phyloP scores from a whole-genome alignment of 306 rosid species.

The Ziziphus jujuba region DNA sequence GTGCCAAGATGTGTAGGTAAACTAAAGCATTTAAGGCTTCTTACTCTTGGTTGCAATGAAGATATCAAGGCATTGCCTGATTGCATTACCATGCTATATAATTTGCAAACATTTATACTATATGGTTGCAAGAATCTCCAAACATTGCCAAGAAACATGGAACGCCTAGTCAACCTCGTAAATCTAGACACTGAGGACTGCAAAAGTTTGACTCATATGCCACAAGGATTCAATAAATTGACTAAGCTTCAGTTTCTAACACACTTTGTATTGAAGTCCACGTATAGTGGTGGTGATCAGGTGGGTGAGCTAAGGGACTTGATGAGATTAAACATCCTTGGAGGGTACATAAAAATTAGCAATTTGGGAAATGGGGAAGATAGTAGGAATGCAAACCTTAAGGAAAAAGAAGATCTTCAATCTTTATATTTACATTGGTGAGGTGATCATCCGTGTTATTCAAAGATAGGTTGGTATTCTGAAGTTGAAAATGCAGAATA shows the following conservation, averaged over 20 bases:
- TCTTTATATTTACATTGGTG: no score
- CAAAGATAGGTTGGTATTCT: neutral
- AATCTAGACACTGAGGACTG: neutral
- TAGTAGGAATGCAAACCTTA: neutral
- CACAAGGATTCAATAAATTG: neutral
- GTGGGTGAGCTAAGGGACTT: neutral
- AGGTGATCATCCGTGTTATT: no score
- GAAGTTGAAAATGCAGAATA: no score
- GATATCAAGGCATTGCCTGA: no score
- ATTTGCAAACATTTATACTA: neutral
- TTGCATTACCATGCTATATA: no score
- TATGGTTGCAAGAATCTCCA: accelerated
- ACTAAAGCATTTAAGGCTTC: no score
- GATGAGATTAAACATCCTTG: neutral
- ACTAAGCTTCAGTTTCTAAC: neutral
- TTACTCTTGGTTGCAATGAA: no score
- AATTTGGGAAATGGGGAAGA: neutral
- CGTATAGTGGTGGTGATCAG: neutral
- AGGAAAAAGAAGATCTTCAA: neutral
- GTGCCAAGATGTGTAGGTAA: neutral
- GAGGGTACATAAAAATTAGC: neutral
- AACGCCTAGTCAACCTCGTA: neutral
- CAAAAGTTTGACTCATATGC: neutral
- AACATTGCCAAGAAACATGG: neutral
- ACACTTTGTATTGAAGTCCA: neutral